These are phyloP conservation scores for Skeletonema costatum DNA, from an alignment of 108 stramenopile species.

Conservation along the genomic window DNA sequence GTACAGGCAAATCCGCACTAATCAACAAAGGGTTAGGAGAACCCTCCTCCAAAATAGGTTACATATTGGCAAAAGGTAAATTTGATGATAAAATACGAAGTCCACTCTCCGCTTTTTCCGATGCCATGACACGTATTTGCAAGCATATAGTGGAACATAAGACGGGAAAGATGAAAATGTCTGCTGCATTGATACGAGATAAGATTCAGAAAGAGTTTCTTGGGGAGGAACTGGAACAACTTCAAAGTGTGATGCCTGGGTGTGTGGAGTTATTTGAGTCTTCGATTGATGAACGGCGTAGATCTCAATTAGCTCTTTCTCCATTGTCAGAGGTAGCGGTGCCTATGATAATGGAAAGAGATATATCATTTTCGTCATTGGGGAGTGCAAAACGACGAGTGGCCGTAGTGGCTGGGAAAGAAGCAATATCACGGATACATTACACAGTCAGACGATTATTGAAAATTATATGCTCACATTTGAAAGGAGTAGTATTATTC, in stretches of 20 bases:
- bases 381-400: neutral
- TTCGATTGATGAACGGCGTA: no score
- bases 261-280: neutral
- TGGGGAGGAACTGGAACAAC: neutral
- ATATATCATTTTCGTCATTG: neutral
- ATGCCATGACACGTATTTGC: constrained; percentile 21
- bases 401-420: neutral
- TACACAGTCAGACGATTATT: constrained; percentile 9
- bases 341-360: neutral
- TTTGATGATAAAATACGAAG: constrained; percentile 11
- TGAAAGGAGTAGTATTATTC: constrained; percentile 22
- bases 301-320: no score
- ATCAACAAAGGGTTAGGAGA: neutral
- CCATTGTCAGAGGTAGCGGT: no score
- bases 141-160: neutral
- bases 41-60: neutral
- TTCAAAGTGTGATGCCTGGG: constrained; percentile 20
- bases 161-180: neutral
- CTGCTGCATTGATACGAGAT: neutral
- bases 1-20: constrained; percentile 29
- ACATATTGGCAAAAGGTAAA: constrained; percentile 19
- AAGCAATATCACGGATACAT: constrained; percentile 13
- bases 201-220: constrained; percentile 7
- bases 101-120: constrained; percentile 28
- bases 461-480: constrained; percentile 7